Evolutionary conservation across 164 flowering plant species (phyloP), one percentile per base, ranked within the genome.

Genomic region (Santalum album): DNA sequence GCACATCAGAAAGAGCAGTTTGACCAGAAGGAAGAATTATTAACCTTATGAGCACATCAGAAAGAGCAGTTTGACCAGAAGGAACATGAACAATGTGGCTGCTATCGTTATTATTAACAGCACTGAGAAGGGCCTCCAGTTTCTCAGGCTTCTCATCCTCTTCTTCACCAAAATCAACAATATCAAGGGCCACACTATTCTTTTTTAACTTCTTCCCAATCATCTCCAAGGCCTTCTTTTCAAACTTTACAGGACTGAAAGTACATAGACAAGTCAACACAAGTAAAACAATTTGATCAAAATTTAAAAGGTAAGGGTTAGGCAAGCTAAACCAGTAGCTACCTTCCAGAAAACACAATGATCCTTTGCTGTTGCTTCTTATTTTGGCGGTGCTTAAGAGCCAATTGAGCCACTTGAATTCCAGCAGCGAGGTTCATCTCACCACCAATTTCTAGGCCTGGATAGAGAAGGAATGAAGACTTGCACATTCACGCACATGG

Each of bases 301-400:
- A 50, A 15, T 17, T 2, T n/a, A n/a, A n/a, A 17, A 32, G 26
- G 29, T 14, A 57, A 49, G 39, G 19, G 47, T 18, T 35, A 24
- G 38, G 25, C 27, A 54, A 53, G 22, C n/a, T 34, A 23, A 16
- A 57, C 19, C 7, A 34, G 24, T 25, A 19, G 18, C n/a, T 49
- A 88, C 99, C 99, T 85, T 71, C 99, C 99, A 75, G 83, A 90
- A 72, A 92, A 92, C 23, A 92, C 95, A 32, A 92, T 89, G 49
- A 89, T 87, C 66, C 96, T 78, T 54, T 92, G 99, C 38, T 83
- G 96, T 67, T 92, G 98, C 62, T 86, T 83, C 65, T 88, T 92
- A 75, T 92, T 88, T 59, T 86, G 96, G 18, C 98, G 87, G 69
- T 92, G 96, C 70, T 88, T 92, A 38, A 92, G 88, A 63, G 98